A percentile compares a stretch with the other conserved stretches of the same genome.
Conservation (phyloP, 2,329 filamentous ascomycete genomes). For the Akanthomyces lecanii region DNA sequence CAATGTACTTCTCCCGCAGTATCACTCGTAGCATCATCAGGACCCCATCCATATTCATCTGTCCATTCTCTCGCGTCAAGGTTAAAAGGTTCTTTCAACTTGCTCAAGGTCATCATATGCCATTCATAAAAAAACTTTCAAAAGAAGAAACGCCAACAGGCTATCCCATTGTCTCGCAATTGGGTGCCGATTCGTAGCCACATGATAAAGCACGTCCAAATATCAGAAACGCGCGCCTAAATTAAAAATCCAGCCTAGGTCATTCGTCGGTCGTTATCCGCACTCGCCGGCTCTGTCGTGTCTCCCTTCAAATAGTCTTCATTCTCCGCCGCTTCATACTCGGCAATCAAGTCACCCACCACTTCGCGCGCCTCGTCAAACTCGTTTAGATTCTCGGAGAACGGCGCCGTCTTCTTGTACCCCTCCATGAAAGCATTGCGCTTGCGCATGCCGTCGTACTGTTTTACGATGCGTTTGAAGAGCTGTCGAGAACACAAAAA, state of each 20-base stretch:
- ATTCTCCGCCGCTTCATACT: conserved; percentile 94
- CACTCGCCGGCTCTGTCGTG: conserved; percentile 48
- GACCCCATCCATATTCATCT: no score
- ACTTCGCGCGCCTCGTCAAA: conserved; percentile 94
- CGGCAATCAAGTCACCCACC: conserved; percentile 82
- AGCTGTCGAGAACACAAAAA: conserved; percentile 42
- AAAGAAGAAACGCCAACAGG: not conserved
- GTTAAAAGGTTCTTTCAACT: no score
- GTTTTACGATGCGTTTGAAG: conserved; percentile 88
- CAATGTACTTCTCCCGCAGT: no score
- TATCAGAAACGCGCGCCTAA: not conserved
- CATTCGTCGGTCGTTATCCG: conserved; percentile 50
- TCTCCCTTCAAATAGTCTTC: conserved; percentile 84
- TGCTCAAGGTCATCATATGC: no score
- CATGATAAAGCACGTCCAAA: not conserved
- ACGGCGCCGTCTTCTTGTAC: conserved; percentile 94
- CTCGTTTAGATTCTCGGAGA: conserved; percentile 84
- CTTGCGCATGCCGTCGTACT: conserved; percentile 92
- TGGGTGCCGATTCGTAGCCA: not conserved
- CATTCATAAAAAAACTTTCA: not conserved
- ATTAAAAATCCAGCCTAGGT: conserved; percentile 23
- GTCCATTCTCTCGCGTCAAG: no score
- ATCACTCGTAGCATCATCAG: no score
- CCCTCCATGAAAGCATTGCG: conserved; percentile 94
- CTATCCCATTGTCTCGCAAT: not conserved